Percentiles rank a stretch among this genome's conserved stretches.
Evolutionary conservation across 441 rosid species (phyloP).

Genomic region (Eutrema salsugineum): DNA sequence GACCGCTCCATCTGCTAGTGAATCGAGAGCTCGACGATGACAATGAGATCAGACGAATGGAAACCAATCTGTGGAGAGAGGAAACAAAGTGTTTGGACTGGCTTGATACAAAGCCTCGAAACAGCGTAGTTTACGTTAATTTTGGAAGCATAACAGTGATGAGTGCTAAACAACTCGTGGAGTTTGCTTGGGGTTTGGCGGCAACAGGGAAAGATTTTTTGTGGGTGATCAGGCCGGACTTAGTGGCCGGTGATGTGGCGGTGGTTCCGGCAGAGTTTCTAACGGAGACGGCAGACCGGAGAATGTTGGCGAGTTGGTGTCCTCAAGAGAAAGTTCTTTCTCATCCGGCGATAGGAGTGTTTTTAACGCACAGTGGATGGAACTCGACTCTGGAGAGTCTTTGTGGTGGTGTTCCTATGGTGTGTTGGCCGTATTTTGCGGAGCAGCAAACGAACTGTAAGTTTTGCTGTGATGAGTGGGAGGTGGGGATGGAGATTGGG

Average conservation of each 20-base stretch:
- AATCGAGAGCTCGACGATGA: slow-evolving; percentile 5
- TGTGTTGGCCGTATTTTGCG: slow-evolving; percentile 44
- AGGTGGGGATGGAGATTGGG: slow-evolving; percentile 34
- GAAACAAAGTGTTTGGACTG: slow-evolving; percentile 32
- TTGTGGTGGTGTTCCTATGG: slow-evolving; percentile 29
- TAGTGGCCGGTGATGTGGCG: slow-evolving; percentile 27
- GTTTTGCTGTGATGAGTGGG: slow-evolving; percentile 32
- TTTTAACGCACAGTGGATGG: slow-evolving; percentile 46
- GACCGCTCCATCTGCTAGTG: slow-evolving; percentile 31
- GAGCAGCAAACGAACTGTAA: slow-evolving; percentile 41
- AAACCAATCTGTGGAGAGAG: slow-evolving; percentile 37
- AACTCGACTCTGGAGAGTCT: slow-evolving; percentile 42
- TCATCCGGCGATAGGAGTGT: slow-evolving; percentile 37
- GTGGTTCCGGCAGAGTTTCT: slow-evolving; percentile 30
- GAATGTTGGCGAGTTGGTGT: slow-evolving; percentile 40
- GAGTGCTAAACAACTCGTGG: slow-evolving; percentile 26
- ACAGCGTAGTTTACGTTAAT: slow-evolving; percentile 37
- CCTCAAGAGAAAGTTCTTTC: slow-evolving; percentile 38
- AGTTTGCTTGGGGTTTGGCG: slow-evolving; percentile 43
- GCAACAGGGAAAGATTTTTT: slow-evolving; percentile 29
- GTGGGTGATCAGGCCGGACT: slow-evolving; percentile 43
- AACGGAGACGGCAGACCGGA: slow-evolving; percentile 18
- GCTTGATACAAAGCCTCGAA: slow-evolving; percentile 28
- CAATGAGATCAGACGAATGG: slow-evolving; percentile 5
- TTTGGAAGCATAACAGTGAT: slow-evolving; percentile 41